Base-by-base conservation (phyloP, 306 rosid species). In the Inga laurina region DNA sequence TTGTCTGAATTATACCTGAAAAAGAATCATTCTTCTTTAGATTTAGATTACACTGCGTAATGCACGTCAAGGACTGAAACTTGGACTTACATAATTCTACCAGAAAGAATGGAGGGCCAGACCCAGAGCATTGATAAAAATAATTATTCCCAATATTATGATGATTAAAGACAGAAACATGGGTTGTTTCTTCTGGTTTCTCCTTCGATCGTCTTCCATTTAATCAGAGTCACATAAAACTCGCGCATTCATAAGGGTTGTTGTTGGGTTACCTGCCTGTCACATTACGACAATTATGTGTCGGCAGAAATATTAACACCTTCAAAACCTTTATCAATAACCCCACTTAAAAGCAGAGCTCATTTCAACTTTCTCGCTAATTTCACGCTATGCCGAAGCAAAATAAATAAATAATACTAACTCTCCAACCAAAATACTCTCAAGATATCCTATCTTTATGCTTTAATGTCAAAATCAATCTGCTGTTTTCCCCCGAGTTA, bases 211-310 rank as follows among this genome's bases (percentile, higher is more conserved):
- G 74, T 65, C 74, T 79, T 57, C 78, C 81, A 43, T 66, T 16
- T 32, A 24, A 41, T 67, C 51, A 30, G 34, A 79, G 27, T 21
- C 64, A 21, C 30, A n/a, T 2, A 57, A 21, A n/a, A 57, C 30
- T n/a, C 12, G 27, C 75, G 24, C 78, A 39, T 37, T 64, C 74
- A 65, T 6, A 30, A 30, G 70, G 30, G 70, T 30, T 12, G 70
- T 19, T 30, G 70, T 65, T 34, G 44, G 71, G 21, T 32, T 24
- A 65, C 71, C 71, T 65, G 71, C 43, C 71, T 34, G 43, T 65
- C 71, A 30, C 71, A 32, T 65, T 32, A 71, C 80, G 45, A 72
- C 77, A 72, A 13, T 64, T 68, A 72, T 19, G 78, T 86, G 87
- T 86, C 85, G 87, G 89, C 82, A 27, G 39, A 21, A n/a, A 13